Percentiles rank a stretch among this genome's conserved stretches.
Conservation (phyloP, 306 rosid species). For the Cyclanthera cordifolia region DNA sequence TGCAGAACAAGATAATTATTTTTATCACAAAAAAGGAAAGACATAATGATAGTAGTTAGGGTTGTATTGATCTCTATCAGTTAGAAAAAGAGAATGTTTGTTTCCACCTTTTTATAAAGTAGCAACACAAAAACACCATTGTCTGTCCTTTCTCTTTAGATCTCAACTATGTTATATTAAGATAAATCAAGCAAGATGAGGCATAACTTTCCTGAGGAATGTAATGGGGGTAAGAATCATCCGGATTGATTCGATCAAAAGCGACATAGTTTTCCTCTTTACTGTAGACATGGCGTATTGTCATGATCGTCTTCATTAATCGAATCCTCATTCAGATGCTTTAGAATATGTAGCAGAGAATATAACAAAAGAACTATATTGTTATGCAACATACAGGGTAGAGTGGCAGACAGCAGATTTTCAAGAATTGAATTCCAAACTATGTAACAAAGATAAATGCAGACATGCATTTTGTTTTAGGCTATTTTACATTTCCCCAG, state of each 20-base stretch:
- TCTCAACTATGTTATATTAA: constrained; percentile 9
- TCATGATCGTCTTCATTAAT: constrained; percentile 85
- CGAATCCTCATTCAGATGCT: constrained; percentile 81
- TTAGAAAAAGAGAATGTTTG: background rate
- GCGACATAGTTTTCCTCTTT: constrained; percentile 56
- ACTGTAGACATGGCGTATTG: constrained; percentile 73
- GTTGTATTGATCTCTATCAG: background rate
- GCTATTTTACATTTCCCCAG: constrained; percentile 74
- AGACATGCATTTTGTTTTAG: background rate
- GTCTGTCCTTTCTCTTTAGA: background rate
- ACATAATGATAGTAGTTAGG: too few relatives aligned
- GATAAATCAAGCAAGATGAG: constrained; percentile 54
- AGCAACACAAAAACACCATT: background rate
- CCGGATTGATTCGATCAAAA: constrained; percentile 57
- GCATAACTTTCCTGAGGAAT: constrained; percentile 68
- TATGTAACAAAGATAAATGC: background rate
- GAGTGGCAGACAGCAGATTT: too few relatives aligned
- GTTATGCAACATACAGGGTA: background rate
- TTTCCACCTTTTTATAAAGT: background rate
- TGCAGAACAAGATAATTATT: background rate
- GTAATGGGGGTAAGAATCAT: constrained; percentile 65
- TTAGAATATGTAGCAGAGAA: background rate
- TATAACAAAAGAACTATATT: background rate
- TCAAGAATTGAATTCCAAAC: background rate
- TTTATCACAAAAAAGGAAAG: too few relatives aligned